Evolutionary conservation across 345 rosid genomes (phyloP).

Genomic region (Gossypium australe): DNA sequence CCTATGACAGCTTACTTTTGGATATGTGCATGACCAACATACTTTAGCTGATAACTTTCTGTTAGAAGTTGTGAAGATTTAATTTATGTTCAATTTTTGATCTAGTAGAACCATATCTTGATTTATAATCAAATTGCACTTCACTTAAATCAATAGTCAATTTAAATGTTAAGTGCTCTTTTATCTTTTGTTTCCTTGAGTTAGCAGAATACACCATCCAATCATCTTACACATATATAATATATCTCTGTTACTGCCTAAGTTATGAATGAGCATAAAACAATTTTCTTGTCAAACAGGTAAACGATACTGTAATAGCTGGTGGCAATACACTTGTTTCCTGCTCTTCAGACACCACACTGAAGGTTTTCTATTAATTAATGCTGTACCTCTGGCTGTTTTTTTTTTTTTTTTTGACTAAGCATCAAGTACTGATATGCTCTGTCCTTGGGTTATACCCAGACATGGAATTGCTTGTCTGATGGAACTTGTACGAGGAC

Average conservation of each 20-base stretch:
- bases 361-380: slow-evolving; percentile 59
- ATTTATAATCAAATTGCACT: not conserved
- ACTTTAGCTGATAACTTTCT: not conserved
- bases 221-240: not conserved
- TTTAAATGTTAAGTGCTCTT: slow-evolving; percentile 9
- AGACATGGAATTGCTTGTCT: slow-evolving; percentile 82
- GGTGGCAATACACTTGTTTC: slow-evolving; percentile 85
- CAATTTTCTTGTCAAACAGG: slow-evolving; percentile 39
- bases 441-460: slow-evolving; percentile 10
- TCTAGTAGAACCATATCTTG: not conserved
- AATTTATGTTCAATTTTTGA: not conserved
- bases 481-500: slow-evolving; percentile 83
- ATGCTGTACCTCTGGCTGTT: not conserved
- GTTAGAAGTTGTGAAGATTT: not conserved
- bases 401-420: slow-evolving; percentile 10
- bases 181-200: not conserved
- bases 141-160: not conserved
- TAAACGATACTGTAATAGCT: slow-evolving; percentile 75
- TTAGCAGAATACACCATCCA: not conserved
- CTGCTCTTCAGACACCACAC: slow-evolving; percentile 92
- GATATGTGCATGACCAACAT: not conserved
- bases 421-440: slow-evolving; percentile 2
- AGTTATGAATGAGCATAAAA: slow-evolving; percentile 1
- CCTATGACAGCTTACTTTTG: not conserved
- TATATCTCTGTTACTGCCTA: not conserved